phyloP scores from a whole-genome alignment of 2,329 filamentous ascomycete genomes.

The Aspergillus fumigatus region DNA sequence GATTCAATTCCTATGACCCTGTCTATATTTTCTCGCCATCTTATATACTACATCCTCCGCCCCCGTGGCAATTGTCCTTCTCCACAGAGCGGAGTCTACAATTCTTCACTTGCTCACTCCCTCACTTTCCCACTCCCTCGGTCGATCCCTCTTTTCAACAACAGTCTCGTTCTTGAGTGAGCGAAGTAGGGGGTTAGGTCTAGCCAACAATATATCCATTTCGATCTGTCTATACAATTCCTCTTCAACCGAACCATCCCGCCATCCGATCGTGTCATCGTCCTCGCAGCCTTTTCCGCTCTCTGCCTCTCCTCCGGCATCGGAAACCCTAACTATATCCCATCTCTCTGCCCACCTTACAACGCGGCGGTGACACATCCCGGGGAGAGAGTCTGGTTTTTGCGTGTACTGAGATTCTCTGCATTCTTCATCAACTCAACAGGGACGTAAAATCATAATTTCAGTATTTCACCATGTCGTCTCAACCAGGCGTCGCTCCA shows the following conservation, averaged over 20 bases:
- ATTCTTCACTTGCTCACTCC: slow-evolving; percentile 5
- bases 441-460: background rate
- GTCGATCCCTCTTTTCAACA: background rate
- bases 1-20: background rate
- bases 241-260: background rate
- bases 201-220: background rate
- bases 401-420: background rate
- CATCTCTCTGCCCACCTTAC: slow-evolving; percentile 1
- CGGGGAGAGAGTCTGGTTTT: background rate
- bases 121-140: background rate
- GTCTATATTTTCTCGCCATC: background rate
- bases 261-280: background rate
- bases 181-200: background rate
- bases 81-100: slow-evolving; percentile 22
- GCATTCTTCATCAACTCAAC: background rate
- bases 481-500: slow-evolving; percentile 13
- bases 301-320: background rate
- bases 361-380: background rate
- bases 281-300: background rate
- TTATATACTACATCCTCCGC: slow-evolving; percentile 15
- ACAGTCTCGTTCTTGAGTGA: slow-evolving; percentile 2
- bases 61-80: slow-evolving; percentile 17
- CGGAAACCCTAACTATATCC: background rate
- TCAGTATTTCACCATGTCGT: slow-evolving; percentile 20
- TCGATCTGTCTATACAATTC: background rate